phyloP scores from a whole-genome alignment of 73 alveolate genomes.

The Tetrahymena elliotti region DNA sequence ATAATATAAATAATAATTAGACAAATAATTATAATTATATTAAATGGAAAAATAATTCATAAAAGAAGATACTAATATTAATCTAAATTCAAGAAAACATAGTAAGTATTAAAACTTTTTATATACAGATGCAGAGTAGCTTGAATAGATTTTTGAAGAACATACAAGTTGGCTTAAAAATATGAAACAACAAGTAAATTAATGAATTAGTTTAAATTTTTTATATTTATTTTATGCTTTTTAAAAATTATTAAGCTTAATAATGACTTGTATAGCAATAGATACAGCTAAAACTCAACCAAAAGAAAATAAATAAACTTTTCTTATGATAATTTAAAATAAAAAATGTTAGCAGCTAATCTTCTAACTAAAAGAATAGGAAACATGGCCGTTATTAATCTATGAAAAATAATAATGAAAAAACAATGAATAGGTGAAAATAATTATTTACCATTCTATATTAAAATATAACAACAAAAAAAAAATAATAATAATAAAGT shows the following conservation, averaged over 20 bases:
- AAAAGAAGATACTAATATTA: background rate
- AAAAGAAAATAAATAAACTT: background rate
- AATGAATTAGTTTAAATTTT: background rate
- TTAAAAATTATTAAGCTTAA: background rate
- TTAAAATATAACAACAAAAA: no score
- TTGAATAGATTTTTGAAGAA: background rate
- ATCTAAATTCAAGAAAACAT: background rate
- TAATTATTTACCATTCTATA: no score
- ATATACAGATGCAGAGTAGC: background rate
- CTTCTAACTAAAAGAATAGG: background rate
- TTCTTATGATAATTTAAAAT: background rate
- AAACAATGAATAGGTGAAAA: no score
- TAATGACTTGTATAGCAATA: background rate
- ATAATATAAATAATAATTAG: background rate
- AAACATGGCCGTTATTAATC: background rate
- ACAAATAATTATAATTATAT: background rate
- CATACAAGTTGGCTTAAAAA: background rate
- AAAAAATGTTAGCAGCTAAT: background rate
- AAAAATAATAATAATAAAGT: no score
- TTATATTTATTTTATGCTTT: background rate
- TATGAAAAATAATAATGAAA: background rate
- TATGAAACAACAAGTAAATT: background rate
- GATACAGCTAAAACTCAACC: background rate
- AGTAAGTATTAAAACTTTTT: background rate
- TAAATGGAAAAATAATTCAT: background rate